Base-by-base conservation (phyloP, 257 asterid genomes). In the Ballota nigra region DNA sequence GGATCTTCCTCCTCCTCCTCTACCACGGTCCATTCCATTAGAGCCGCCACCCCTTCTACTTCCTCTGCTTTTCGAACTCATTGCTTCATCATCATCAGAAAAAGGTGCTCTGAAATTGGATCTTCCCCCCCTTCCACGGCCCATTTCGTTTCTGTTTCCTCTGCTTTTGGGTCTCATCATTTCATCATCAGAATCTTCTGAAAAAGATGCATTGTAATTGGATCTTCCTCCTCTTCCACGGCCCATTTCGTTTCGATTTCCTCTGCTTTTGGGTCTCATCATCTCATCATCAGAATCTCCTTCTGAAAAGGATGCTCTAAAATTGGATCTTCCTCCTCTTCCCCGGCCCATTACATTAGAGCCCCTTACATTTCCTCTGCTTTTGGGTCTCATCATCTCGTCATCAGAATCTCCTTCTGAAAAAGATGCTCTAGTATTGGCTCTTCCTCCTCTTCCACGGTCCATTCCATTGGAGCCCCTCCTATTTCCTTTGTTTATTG, bases 41-140 rank as follows among this genome's bases (percentile, higher is more conserved):
- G 86, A 78, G n/a, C 47, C 62, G 8, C 84, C 65, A 16, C 80
- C 74, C n/a, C 52, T 13, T 58, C 70, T 59, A n/a, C 69, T 83
- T 57, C 86, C 86, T 72, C 58, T 80, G 19, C 72, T 82, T 45
- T 47, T 84, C 52, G 80, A 70, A 19, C 84, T 77, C 55, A 75
- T 55, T 36, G 60, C 75, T 74, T 85, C 85, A 70, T 81, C 86
- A n/a, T 90, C 90, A 33, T 79, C 85, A 56, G 92, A 84, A 45
- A 52, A 77, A 8, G 75, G 59, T 18, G 73, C 77, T 40, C 38
- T 76, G 65, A 60, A 43, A 24, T 69, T 68, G 28, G 77, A 61
- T 33, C 78, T 77, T 33, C 38, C 74, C 68, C 80, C 76, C 76
- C 66, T 73, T 62, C 62, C 75, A 13, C 73, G 78, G 55, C 61